Evolutionary conservation across 306 rosid genomes (phyloP), one percentile per base, ranked within the genome.

Genomic region (Vicia villosa): DNA sequence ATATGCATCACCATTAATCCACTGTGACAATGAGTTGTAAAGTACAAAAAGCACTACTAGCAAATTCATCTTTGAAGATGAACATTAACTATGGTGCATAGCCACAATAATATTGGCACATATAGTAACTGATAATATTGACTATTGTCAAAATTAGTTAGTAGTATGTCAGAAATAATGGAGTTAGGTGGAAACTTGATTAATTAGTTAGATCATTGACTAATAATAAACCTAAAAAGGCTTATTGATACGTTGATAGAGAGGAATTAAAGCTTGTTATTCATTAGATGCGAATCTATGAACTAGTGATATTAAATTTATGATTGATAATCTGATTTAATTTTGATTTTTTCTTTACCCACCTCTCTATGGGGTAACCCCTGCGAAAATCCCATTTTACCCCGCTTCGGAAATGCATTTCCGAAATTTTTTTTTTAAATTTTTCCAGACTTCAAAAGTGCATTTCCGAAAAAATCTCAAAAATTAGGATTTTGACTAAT

Each of bases 181-280:
- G 67, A 68, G 75, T 61, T 79, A 22, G 79, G 79, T 74, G 46
- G 47, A 62, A 49, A 17, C 13, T 2, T 47, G 61, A 58, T 70
- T 55, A 61, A 76, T 72, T 67, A 19, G n/a, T 38, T 55, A 81
- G 63, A 77, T 75, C 56, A 73, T 73, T 77, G 69, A 19, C 34
- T 20, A 72, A 81, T 67, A 71, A 88, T 72, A 68, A 57, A 16
- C 62, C 68, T 38, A 40, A 76, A 72, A 83, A 64, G 69, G 56
- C 4, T 63, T 59, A 12, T 42, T 61, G 72, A 55, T 43, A 70
- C 38, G 34, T 56, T 67, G 79, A 54, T 63, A 76, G 21, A 55
- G 63, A 47, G 32, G 26, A 24, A 40, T 66, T 7, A 8, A 34
- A 34, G 74, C 30, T 10, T 2, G 20, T 20, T 51, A 10, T 56